Conservation (phyloP, 1,284 basidiomycete genomes). For the Volvariella volvacea region DNA sequence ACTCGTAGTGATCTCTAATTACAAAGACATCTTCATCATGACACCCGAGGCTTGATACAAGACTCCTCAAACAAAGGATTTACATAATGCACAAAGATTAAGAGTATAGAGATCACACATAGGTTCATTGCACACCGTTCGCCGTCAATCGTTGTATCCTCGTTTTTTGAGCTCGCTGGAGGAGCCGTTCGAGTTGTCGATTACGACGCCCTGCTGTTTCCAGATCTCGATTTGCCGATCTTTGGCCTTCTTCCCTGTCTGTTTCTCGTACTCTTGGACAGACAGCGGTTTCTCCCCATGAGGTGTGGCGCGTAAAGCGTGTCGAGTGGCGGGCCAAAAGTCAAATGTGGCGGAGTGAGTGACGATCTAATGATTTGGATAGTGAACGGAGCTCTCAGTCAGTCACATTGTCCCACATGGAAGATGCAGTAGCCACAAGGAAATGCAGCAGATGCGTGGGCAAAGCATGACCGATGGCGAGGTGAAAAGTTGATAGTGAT, state of each 20-base stretch:
- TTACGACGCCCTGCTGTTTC: constrained; percentile 50
- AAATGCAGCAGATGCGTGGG: too few species aligned
- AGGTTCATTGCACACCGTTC: background rate
- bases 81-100: too few species aligned
- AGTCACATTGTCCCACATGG: too few species aligned
- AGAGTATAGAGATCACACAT: too few species aligned
- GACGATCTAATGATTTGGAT: constrained; percentile 46
- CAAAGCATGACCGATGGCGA: too few species aligned
- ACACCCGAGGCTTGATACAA: too few species aligned
- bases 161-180: constrained; percentile 28
- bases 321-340: constrained; percentile 69
- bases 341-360: constrained; percentile 75
- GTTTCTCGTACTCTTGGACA: constrained; percentile 67
- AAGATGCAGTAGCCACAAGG: too few species aligned
- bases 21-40: too few species aligned
- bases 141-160: constrained; percentile 54
- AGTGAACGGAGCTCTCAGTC: too few species aligned
- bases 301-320: constrained; percentile 77
- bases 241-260: constrained; percentile 56
- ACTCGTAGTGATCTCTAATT: too few species aligned
- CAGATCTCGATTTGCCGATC: constrained; percentile 63
- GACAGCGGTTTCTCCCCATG: constrained; percentile 72
- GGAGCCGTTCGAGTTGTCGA: constrained; percentile 20
- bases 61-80: too few species aligned
- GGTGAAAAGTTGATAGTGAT: background rate